Evolutionary conservation across 2,329 filamentous ascomycete genomes (phyloP).

Genomic region (Domatiomyces globalis): DNA sequence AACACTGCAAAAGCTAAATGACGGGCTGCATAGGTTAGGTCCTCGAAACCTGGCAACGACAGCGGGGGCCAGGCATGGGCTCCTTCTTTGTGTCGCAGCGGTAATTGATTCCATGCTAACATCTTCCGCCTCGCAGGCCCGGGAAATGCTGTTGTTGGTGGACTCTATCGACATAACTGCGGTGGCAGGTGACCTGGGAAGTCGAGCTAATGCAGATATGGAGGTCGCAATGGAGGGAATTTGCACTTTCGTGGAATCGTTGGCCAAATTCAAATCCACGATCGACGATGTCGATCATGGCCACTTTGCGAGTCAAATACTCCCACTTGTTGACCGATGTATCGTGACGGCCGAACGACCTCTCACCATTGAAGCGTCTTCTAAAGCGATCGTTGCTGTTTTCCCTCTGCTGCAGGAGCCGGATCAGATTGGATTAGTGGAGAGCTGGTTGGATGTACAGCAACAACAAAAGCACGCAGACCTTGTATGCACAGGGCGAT

Average conservation of each 20-base stretch:
- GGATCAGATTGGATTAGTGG: constrained; percentile 24
- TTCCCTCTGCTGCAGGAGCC: constrained; percentile 24
- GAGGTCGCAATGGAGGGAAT: constrained; percentile 15
- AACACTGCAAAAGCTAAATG: constrained; percentile 23
- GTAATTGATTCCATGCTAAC: constrained; percentile 23
- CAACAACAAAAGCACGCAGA: constrained; percentile 25
- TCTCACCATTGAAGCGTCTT: constrained; percentile 27
- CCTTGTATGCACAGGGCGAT: constrained; percentile 30
- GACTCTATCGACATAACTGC: background rate
- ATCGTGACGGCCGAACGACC: constrained; percentile 27
- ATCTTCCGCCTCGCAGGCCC: background rate
- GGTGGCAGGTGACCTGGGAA: constrained; percentile 12
- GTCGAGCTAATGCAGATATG: constrained; percentile 20
- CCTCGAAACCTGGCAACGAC: constrained; percentile 26
- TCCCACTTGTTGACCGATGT: constrained; percentile 25
- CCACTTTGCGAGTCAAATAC: constrained; percentile 4
- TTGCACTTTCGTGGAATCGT: constrained; percentile 6
- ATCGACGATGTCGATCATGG: background rate
- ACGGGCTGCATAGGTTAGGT: constrained; percentile 13
- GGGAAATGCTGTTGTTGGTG: background rate
- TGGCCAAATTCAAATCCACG: background rate
- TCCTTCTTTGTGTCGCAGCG: constrained; percentile 28
- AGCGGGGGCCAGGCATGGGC: constrained; percentile 32
- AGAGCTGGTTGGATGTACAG: constrained; percentile 26
- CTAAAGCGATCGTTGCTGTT: constrained; percentile 26